Evolutionary conservation across 306 rosid species (phyloP).

Genomic region (Medicago lupulina): DNA sequence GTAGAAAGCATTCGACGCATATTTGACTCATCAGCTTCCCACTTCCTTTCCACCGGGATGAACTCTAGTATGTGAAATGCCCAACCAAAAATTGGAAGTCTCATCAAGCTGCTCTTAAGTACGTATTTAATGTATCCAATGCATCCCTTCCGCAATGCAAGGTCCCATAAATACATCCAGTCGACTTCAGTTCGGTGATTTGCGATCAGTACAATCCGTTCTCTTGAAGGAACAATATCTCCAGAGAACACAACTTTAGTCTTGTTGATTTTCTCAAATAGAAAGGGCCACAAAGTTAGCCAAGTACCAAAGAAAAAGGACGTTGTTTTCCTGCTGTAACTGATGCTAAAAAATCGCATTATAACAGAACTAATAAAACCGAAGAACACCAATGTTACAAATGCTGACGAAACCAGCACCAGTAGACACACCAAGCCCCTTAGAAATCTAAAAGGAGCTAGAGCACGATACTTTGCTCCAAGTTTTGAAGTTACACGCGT

Average conservation of each 20-base stretch:
- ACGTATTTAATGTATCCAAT: slow-evolving; percentile 72
- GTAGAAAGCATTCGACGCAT: slow-evolving; percentile 76
- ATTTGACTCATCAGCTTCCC: slow-evolving; percentile 70
- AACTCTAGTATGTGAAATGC: slow-evolving; percentile 79
- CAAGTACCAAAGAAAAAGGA: slow-evolving; percentile 77
- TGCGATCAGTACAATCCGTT: slow-evolving; percentile 69
- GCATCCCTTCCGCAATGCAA: slow-evolving; percentile 77
- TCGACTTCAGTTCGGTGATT: slow-evolving; percentile 90
- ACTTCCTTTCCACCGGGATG: slow-evolving; percentile 80
- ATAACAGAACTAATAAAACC: slow-evolving; percentile 64
- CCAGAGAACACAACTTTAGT: slow-evolving; percentile 79
- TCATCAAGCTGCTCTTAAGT: slow-evolving; percentile 82
- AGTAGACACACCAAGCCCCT: slow-evolving; percentile 71
- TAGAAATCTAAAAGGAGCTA: slow-evolving; percentile 56
- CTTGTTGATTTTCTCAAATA: slow-evolving; percentile 78
- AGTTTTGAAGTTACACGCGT: slow-evolving; percentile 37
- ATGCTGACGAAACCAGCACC: slow-evolving; percentile 72
- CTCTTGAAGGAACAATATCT: slow-evolving; percentile 59
- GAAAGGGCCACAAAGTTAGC: slow-evolving; percentile 88
- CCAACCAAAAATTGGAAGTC: slow-evolving; percentile 86
- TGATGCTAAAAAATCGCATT: slow-evolving; percentile 63
- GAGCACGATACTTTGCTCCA: slow-evolving; percentile 37
- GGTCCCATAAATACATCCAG: slow-evolving; percentile 93
- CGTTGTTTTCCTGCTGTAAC: slow-evolving; percentile 70
- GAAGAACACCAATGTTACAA: slow-evolving; percentile 66